Base-by-base conservation (phyloP, 2,329 filamentous ascomycete species). In the Biscogniauxia marginata region DNA sequence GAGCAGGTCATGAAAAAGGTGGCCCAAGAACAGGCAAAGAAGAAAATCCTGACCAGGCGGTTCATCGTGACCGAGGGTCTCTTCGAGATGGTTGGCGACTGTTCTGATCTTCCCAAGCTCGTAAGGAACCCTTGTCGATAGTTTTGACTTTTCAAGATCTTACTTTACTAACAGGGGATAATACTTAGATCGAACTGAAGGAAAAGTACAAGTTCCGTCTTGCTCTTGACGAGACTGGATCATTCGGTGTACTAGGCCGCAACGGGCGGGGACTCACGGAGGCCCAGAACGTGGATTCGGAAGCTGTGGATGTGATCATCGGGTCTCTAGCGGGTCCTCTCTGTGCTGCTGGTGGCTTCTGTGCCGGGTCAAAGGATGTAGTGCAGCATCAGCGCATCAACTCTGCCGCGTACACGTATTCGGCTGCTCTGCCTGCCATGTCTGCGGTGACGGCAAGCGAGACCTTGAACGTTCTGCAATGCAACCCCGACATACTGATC, bases 151-250 rank as follows among this genome's bases (percentile, higher is more conserved):
- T 51, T 21, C 16, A n/a, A 22, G 19, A 47, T 23, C 34, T 47
- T 23, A 22, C 47, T 9, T 55, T 57, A 45, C 61, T 59, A 53
- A 59, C 51, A 11, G 16, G 24, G 20, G 24, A 55, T 7, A 11
- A 18, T 49, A 16, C 49, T 3, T 63, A 91, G 88, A 81, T 98
- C 61, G 93, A 96, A 71, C 81, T 99, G 65, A 97, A 97, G 76
- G 86, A 93, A 65, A 90, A 89, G 73, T 97, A 98, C 83, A 99
- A 97, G 77, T 99, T 98, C 79, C 91, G 95, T 67, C 84, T 99
- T 55, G 96, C 98, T 63, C 86, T 99, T 39, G 95, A 99, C 73
- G 95, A 99, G 78, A 96, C 93, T 1, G 96, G 91, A 88, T 97
- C 93, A 1, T 99, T 98, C 71, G 96, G 93, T 58, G 90, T 98